Evolutionary conservation across 2,329 filamentous ascomycete species (phyloP).

Genomic region (Calonectria montana): DNA sequence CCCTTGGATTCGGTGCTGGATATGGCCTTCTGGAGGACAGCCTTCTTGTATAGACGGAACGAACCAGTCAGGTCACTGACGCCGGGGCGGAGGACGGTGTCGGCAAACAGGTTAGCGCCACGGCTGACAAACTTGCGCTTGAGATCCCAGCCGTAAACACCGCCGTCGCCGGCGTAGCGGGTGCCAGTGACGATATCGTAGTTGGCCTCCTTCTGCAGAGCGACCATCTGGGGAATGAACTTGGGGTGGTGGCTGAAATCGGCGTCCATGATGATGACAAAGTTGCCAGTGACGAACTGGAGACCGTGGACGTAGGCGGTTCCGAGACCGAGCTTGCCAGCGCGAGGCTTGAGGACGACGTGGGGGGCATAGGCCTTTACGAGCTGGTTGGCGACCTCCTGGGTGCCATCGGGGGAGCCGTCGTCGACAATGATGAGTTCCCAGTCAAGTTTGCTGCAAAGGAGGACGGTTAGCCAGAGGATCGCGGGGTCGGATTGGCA

Average conservation of each 20-base stretch:
- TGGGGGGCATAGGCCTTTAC: slow-evolving; percentile 84
- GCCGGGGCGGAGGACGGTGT: slow-evolving; percentile 91
- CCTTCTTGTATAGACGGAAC: slow-evolving; percentile 94
- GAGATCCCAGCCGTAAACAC: slow-evolving; percentile 96
- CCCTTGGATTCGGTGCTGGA: slow-evolving; percentile 93
- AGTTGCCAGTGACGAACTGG: slow-evolving; percentile 91
- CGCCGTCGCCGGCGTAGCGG: slow-evolving; percentile 87
- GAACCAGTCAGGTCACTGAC: slow-evolving; percentile 96
- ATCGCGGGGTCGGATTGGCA: background rate
- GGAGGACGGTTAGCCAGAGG: slow-evolving; percentile 4
- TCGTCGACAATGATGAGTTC: slow-evolving; percentile 99
- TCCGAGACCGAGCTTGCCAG: slow-evolving; percentile 96
- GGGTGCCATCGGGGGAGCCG: slow-evolving; percentile 94
- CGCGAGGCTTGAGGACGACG: slow-evolving; percentile 86
- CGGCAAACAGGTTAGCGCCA: slow-evolving; percentile 94
- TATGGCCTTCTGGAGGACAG: slow-evolving; percentile 90
- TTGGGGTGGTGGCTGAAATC: slow-evolving; percentile 99
- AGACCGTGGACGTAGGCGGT: slow-evolving; percentile 97
- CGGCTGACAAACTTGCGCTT: slow-evolving; percentile 87
- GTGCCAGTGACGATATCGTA: slow-evolving; percentile 99
- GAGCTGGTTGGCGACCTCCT: slow-evolving; percentile 90
- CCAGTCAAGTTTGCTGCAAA: slow-evolving; percentile 86
- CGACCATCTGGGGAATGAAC: slow-evolving; percentile 96
- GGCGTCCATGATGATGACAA: slow-evolving; percentile 99
- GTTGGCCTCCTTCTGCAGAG: slow-evolving; percentile 77